These are phyloP conservation scores for Amylostereum chailletii DNA, from an alignment of 1,284 basidiomycete species.

Conservation along the genomic window DNA sequence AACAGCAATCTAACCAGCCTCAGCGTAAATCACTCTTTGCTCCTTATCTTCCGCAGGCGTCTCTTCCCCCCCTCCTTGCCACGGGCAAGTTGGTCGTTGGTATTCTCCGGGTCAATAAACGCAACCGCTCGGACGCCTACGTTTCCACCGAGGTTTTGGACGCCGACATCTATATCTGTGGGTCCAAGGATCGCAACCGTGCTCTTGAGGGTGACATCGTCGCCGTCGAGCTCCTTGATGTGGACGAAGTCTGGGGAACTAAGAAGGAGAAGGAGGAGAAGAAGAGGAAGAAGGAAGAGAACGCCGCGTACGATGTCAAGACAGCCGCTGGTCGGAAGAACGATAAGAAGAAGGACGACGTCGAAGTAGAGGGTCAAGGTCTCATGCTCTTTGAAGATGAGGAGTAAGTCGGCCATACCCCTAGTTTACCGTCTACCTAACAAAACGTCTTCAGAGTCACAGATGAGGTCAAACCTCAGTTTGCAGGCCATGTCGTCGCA, in stretches of 20 bases:
- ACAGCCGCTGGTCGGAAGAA: conserved; percentile 75
- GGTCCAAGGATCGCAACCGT: conserved; percentile 97
- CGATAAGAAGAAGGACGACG: conserved; percentile 99
- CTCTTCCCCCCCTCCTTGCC: conserved; percentile 92
- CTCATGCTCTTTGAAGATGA: conserved; percentile 96
- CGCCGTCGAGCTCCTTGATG: conserved; percentile 95
- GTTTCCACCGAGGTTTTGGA: conserved; percentile 99
- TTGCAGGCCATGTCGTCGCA: conserved; percentile 95
- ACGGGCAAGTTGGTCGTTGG: conserved; percentile 98
- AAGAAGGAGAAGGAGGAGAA: conserved; percentile 99
- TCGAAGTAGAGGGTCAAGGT: conserved; percentile 98
- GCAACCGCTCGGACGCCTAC: conserved; percentile 97
- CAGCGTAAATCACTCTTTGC: conserved; percentile 99
- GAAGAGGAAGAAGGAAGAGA: conserved; percentile 99
- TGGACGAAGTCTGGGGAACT: conserved; percentile 97
- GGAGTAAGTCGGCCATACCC: conserved; percentile 48
- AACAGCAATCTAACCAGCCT: conserved; percentile 82
- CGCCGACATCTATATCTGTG: conserved; percentile 97
- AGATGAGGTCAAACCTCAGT: conserved; percentile 93
- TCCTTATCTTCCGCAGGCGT: conserved; percentile 96
- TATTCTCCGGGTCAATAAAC: conserved; percentile 96
- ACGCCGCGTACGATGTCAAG: conserved; percentile 82
- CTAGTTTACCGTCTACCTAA: conserved; percentile 8
- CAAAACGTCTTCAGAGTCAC: conserved; percentile 58
- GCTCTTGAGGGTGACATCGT: conserved; percentile 98